Conservation (phyloP, 257 asterid genomes). For the Solanum piurae region DNA sequence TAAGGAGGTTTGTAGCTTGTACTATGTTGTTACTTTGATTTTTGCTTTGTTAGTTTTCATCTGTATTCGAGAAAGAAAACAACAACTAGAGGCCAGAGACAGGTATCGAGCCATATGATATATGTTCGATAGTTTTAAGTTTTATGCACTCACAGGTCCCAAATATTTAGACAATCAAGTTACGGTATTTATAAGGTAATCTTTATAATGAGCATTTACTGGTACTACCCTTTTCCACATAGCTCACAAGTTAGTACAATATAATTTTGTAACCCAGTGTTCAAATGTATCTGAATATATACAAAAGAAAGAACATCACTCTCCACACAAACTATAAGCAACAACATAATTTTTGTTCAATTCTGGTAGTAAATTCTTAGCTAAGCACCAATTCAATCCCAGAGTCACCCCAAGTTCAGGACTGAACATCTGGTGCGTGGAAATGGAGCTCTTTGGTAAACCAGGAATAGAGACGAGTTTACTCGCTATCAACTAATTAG, state of each 20-base stretch:
- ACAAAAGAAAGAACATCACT: not conserved
- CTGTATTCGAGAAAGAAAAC: not conserved
- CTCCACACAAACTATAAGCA: not conserved
- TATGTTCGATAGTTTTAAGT: not conserved
- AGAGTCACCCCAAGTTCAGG: not conserved
- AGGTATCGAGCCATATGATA: not conserved
- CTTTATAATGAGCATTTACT: not conserved
- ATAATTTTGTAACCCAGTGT: not conserved
- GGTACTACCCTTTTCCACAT: not conserved
- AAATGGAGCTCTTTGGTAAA: not conserved
- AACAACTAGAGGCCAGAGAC: not conserved
- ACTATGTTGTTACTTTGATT: not conserved
- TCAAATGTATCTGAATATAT: not conserved
- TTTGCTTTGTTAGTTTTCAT: not conserved
- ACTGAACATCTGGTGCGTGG: not conserved
- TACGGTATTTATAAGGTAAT: not conserved
- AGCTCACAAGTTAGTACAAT: not conserved
- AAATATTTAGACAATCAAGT: not conserved
- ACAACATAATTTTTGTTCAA: not conserved
- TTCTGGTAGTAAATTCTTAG: not conserved
- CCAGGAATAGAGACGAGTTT: not conserved
- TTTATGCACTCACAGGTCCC: not conserved
- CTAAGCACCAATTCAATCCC: not conserved
- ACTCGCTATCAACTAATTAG: not conserved
- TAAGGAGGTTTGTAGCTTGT: not conserved